A percentile compares a stretch with the other conserved stretches of the same genome.
Conservation (phyloP, 169 alveolate species). For the Miamiensis avidus region DNA sequence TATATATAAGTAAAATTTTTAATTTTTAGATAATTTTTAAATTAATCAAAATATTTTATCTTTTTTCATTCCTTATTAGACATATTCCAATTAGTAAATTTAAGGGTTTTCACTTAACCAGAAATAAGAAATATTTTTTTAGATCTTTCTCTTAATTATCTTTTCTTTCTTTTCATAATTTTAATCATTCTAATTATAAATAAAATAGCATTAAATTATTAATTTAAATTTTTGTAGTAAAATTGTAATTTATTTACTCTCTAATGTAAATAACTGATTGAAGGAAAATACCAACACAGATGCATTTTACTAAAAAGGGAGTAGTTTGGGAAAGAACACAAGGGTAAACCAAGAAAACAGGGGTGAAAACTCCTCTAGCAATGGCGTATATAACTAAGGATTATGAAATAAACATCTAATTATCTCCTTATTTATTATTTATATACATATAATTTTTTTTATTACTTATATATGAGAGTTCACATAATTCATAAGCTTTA, state of each 20-base stretch:
- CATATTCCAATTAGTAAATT: conserved; percentile 9
- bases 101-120: conserved; percentile 38
- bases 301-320: conserved; percentile 30
- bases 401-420: no score
- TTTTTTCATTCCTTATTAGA: not conserved
- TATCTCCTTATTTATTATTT: no score
- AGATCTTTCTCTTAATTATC: conserved; percentile 31
- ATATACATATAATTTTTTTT: not conserved
- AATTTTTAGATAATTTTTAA: no score
- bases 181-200: conserved; percentile 32
- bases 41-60: not conserved
- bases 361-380: conserved; percentile 32
- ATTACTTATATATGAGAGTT: conserved; percentile 48
- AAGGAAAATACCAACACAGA: conserved; percentile 29
- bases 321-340: conserved; percentile 19
- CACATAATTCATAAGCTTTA: conserved; percentile 53
- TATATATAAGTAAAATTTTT: no score
- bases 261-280: conserved; percentile 37
- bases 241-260: conserved; percentile 18
- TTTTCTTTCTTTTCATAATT: conserved; percentile 27
- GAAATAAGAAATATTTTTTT: conserved; percentile 27
- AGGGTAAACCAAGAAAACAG: conserved; percentile 22
- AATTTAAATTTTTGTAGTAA: not conserved
- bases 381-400: conserved; percentile 27
- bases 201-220: not conserved